Percentiles rank a stretch among this genome's conserved stretches.
phyloP scores from a whole-genome alignment of 495 filamentous ascomycete genomes.

The Evansstolkia leycettana region DNA sequence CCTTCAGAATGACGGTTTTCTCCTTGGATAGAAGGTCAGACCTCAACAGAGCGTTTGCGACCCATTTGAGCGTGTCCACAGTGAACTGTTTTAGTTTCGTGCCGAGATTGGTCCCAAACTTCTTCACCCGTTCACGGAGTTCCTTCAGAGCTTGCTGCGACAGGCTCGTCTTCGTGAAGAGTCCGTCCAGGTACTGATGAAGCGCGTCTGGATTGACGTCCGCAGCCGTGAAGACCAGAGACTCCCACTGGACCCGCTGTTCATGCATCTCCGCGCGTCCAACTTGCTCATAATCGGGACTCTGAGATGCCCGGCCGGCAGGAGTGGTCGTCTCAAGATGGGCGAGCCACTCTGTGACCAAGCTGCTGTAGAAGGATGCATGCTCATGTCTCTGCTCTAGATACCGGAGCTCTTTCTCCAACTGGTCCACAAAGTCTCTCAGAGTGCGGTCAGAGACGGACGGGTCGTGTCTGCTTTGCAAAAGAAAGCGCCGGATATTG shows the following conservation, averaged over 20 bases:
- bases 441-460: conserved; percentile 37
- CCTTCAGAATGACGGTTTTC: conserved; percentile 43
- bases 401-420: conserved; percentile 35
- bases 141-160: conserved; percentile 29
- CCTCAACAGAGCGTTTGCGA: conserved; percentile 39
- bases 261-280: conserved; percentile 38
- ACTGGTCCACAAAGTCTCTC: conserved; percentile 31
- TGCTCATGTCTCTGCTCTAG: conserved; percentile 48
- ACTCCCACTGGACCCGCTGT: conserved; percentile 42
- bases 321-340: conserved; percentile 7
- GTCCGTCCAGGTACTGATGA: conserved; percentile 33
- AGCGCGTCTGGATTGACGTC: conserved; percentile 34
- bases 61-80: conserved; percentile 31
- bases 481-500: conserved; percentile 39
- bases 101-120: conserved; percentile 31
- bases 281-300: conserved; percentile 19
- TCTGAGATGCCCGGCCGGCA: conserved; percentile 1
- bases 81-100: conserved; percentile 21
- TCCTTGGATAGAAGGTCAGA: conserved; percentile 48
- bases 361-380: conserved; percentile 45
- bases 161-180: conserved; percentile 34
- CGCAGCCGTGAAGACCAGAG: conserved; percentile 38
- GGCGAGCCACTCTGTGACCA: conserved; percentile 52
- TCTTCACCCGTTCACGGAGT: conserved; percentile 28
- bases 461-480: conserved; percentile 44